Evolutionary conservation across 805 yeast genomes (phyloP).

Genomic region (Maudiozyma barnettii): DNA sequence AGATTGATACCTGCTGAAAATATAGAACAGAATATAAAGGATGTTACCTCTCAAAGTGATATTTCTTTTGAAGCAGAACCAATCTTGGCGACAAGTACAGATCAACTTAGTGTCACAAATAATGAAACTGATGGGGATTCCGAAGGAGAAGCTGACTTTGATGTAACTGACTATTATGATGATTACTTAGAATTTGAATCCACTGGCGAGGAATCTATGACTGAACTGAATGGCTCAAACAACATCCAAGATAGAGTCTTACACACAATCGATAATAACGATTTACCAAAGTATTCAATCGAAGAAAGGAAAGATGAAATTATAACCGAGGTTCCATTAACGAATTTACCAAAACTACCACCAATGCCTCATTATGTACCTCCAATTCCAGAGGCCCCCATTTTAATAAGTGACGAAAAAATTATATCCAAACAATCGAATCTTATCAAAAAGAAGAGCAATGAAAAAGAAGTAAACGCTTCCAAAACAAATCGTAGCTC

Average conservation of each 20-base stretch:
- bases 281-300: neutral
- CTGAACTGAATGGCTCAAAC: neutral
- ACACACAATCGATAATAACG: no score
- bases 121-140: neutral
- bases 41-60: no score
- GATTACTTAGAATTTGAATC: conserved; percentile 3
- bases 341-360: neutral
- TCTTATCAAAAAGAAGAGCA: neutral
- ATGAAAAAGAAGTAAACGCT: neutral
- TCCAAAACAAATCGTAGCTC: neutral
- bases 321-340: neutral
- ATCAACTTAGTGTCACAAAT: neutral
- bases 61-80: neutral
- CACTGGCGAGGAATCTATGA: neutral
- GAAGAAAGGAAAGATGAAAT: neutral
- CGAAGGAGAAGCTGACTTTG: neutral
- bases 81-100: neutral
- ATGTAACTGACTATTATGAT: conserved; percentile 7
- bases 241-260: no score
- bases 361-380: neutral
- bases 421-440: neutral
- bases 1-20: no score
- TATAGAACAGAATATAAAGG: no score
- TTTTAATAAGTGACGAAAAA: neutral
- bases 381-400: neutral